Percentiles rank a stretch among this genome's conserved stretches.
Conservation (phyloP, 139 green algal species). For the Auxenochlorella pyrenoidosa region DNA sequence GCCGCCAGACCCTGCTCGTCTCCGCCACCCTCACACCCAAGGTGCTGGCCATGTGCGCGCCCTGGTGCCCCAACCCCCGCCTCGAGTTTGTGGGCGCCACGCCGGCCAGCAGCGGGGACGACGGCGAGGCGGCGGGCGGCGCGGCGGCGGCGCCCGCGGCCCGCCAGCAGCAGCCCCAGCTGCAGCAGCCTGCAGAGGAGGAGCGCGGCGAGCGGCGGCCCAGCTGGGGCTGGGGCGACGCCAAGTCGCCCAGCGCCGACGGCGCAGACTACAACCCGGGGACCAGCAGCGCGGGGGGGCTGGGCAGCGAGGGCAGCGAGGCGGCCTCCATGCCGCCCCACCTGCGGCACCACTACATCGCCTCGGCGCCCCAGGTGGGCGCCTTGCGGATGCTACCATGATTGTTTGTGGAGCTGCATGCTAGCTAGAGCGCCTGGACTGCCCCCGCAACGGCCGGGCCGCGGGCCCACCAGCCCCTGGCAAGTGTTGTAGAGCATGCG, state of each 20-base stretch:
- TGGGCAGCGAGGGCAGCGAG: constrained; percentile 46
- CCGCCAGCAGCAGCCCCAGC: constrained; percentile 62
- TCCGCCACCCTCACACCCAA: constrained; percentile 79
- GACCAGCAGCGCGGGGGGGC: constrained; percentile 45
- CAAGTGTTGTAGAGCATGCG: no score
- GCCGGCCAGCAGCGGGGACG: constrained; percentile 3
- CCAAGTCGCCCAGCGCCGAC: constrained; percentile 17
- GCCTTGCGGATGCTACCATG: no score
- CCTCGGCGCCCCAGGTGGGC: constrained; percentile 16
- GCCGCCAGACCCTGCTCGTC: constrained; percentile 82
- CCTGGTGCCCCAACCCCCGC: constrained; percentile 68
- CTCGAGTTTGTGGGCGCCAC: constrained; percentile 51
- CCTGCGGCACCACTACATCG: constrained; percentile 71
- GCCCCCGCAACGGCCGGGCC: no score
- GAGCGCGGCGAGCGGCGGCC: constrained; percentile 37
- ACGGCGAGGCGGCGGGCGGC: constrained; percentile 33
- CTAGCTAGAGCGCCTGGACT: no score
- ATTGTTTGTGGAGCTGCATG: no score
- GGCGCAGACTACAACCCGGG: constrained; percentile 13
- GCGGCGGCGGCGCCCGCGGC: constrained; percentile 25
- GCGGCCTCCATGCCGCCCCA: constrained; percentile 72
- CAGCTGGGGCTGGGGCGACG: constrained; percentile 50
- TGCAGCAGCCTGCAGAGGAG: constrained; percentile 26
- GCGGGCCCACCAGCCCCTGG: no score
- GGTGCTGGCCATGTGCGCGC: constrained; percentile 58